These are phyloP conservation scores for Saccharomyces uvarum DNA, from an alignment of 1,139 yeast species.

Conservation along the genomic window DNA sequence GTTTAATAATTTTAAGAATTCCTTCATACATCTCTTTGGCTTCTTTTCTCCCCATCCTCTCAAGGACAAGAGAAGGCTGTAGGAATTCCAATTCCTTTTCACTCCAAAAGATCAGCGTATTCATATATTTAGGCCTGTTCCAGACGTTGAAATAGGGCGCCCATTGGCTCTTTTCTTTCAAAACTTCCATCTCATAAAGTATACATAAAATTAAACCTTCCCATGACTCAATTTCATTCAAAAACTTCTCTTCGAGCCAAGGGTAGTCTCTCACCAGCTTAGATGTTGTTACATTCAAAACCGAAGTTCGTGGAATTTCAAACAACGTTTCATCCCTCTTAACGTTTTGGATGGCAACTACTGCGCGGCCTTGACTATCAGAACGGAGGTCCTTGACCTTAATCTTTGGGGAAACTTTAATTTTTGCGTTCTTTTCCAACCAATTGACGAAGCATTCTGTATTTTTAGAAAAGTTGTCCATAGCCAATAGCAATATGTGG, in stretches of 20 bases:
- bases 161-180: conserved; percentile 52
- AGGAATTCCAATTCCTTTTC: conserved; percentile 42
- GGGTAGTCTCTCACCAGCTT: conserved; percentile 37
- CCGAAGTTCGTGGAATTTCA: conserved; percentile 52
- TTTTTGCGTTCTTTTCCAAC: conserved; percentile 38
- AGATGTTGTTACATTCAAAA: conserved; percentile 55
- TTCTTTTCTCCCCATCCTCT: conserved; percentile 61
- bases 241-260: conserved; percentile 34
- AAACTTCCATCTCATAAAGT: conserved; percentile 44
- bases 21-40: conserved; percentile 54
- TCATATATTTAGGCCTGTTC: conserved; percentile 45
- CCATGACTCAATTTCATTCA: conserved; percentile 51
- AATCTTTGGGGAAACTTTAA: conserved; percentile 47
- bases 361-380: conserved; percentile 66
- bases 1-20: conserved; percentile 11
- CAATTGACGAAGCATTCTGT: conserved; percentile 45
- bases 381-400: conserved; percentile 52
- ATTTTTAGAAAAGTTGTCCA: conserved; percentile 23
- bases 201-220: conserved; percentile 62
- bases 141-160: conserved; percentile 59
- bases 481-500: not conserved
- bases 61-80: conserved; percentile 61
- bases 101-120: conserved; percentile 76
- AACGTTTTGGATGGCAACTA: conserved; percentile 59
- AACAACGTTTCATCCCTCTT: conserved; percentile 54